Evolutionary conservation across 139 green algal genomes (phyloP).

Genomic region (Tetraselmis striata): DNA sequence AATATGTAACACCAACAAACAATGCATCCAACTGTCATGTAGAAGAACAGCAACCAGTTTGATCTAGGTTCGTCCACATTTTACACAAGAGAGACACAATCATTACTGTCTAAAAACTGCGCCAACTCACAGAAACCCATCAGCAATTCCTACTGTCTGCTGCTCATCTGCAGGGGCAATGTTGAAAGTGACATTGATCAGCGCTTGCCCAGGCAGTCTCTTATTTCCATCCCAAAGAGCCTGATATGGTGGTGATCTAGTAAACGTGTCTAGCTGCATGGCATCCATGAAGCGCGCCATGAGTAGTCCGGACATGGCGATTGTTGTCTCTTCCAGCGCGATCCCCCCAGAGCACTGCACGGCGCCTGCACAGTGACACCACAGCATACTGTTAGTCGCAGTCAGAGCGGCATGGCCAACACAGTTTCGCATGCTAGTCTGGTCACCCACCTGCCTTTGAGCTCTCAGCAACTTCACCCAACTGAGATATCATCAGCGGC

Average conservation of each 20-base stretch:
- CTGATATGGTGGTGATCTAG: neutral
- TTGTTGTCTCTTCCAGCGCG: neutral
- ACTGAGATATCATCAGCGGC: neutral
- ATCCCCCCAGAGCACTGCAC: neutral
- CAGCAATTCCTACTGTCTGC: neutral
- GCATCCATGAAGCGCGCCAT: neutral
- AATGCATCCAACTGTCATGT: too few species aligned
- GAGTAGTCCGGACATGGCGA: neutral
- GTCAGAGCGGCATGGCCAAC: too few species aligned
- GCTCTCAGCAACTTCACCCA: neutral
- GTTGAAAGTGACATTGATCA: neutral
- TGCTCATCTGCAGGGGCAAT: neutral
- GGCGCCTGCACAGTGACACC: neutral
- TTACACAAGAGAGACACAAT: too few species aligned
- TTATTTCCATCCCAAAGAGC: neutral
- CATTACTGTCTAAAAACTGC: too few species aligned
- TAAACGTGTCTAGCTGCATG: neutral
- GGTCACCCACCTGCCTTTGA: neutral
- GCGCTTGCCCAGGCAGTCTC: neutral
- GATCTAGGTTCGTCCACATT: too few species aligned
- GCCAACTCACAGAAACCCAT: neutral
- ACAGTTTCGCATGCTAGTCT: too few species aligned
- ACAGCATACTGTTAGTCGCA: neutral
- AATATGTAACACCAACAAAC: too few species aligned
- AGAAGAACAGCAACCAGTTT: too few species aligned